Evolutionary conservation across 2,329 filamentous ascomycete genomes (phyloP).

Genomic region (Xylaria arbuscula): DNA sequence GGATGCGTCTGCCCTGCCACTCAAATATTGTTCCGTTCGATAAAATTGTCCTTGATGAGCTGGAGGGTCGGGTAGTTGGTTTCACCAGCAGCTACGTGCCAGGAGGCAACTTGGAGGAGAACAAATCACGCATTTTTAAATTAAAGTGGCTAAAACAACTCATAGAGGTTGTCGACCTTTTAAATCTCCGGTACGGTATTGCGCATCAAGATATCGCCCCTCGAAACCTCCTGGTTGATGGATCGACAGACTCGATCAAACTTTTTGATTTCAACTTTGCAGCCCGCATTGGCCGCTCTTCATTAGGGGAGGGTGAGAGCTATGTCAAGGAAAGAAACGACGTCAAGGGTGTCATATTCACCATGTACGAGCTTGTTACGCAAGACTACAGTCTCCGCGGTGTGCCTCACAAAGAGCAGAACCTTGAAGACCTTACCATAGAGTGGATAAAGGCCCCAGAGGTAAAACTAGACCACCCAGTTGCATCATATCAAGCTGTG

Average conservation of each 20-base stretch:
- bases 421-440: slow-evolving; percentile 32
- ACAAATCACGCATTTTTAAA: too few species aligned
- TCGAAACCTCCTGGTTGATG: slow-evolving; percentile 54
- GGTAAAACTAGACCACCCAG: slow-evolving; percentile 49
- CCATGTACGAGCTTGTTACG: slow-evolving; percentile 53
- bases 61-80: too few species aligned
- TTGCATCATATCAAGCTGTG: slow-evolving; percentile 40
- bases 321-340: slow-evolving; percentile 46
- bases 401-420: slow-evolving; percentile 45
- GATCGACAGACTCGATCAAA: slow-evolving; percentile 49
- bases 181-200: slow-evolving; percentile 50
- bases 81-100: too few species aligned
- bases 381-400: slow-evolving; percentile 42
- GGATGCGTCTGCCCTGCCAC: too few species aligned
- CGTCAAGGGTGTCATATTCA: slow-evolving; percentile 51
- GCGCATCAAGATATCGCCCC: slow-evolving; percentile 54
- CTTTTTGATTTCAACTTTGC: slow-evolving; percentile 54
- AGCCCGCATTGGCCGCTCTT: slow-evolving; percentile 38
- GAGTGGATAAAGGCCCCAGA: slow-evolving; percentile 51
- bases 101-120: too few species aligned
- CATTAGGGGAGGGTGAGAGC: not conserved
- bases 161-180: too few species aligned
- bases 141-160: too few species aligned
- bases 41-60: too few species aligned
- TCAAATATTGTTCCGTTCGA: too few species aligned